Conservation (phyloP, 2,329 filamentous ascomycete genomes). For the Aspergillus sp. region DNA sequence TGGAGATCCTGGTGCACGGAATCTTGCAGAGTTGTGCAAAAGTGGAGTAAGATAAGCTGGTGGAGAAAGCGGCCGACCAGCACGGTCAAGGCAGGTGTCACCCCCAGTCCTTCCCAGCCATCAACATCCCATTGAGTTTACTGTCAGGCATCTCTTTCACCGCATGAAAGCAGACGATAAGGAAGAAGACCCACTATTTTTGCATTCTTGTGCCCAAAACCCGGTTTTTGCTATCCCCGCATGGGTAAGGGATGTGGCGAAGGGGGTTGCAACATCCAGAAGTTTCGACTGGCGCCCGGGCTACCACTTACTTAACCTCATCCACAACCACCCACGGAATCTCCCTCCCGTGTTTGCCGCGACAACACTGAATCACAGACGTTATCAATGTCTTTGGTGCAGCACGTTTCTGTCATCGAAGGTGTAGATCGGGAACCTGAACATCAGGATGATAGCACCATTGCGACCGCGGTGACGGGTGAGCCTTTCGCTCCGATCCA, state of each 20-base stretch:
- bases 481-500: conserved; percentile 21
- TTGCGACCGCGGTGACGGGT: conserved; percentile 9
- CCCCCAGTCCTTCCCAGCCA: neutral
- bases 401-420: conserved; percentile 54
- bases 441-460: conserved; percentile 22
- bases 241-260: conserved; percentile 1
- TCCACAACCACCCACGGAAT: neutral
- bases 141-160: neutral
- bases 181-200: neutral
- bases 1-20: neutral
- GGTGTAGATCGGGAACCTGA: conserved; percentile 49
- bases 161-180: neutral
- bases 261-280: neutral
- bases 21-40: neutral
- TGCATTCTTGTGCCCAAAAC: neutral
- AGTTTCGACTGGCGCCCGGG: neutral
- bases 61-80: neutral
- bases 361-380: neutral
- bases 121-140: neutral
- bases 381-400: conserved; percentile 52
- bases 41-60: neutral
- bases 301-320: neutral
- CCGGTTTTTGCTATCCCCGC: neutral
- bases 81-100: neutral
- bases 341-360: neutral